phyloP scores from a whole-genome alignment of 2,329 filamentous ascomycete genomes.

The Cladobotryum mycophilum region DNA sequence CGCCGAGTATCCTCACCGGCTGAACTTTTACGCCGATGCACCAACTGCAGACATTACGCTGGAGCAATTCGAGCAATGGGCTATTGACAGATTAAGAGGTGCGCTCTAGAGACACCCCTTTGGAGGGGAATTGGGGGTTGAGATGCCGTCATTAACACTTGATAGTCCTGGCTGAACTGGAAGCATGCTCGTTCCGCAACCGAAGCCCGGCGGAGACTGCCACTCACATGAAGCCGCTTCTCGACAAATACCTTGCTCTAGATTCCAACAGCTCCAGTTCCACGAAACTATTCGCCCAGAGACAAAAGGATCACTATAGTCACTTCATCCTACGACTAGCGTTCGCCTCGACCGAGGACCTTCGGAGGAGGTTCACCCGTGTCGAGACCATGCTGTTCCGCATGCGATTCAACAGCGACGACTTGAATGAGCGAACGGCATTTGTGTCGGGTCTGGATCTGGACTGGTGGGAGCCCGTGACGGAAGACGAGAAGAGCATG shows the following conservation, averaged over 20 bases:
- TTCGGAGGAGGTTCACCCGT: conserved; percentile 77
- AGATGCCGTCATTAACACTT: neutral
- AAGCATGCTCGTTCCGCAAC: conserved; percentile 94
- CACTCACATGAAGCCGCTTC: conserved; percentile 74
- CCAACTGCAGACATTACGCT: conserved; percentile 92
- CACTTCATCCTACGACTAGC: conserved; percentile 95
- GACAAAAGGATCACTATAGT: conserved; percentile 93
- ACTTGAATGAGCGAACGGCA: conserved; percentile 60
- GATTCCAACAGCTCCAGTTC: conserved; percentile 63
- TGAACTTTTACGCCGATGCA: conserved; percentile 86
- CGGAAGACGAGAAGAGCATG: conserved; percentile 67
- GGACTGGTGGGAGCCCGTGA: conserved; percentile 84
- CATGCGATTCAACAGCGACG: conserved; percentile 72
- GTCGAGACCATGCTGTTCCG: conserved; percentile 88
- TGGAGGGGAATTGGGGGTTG: neutral
- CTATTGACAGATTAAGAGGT: conserved; percentile 84
- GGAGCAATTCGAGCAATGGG: conserved; percentile 98
- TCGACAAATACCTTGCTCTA: conserved; percentile 82
- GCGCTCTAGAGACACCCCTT: conserved; percentile 17
- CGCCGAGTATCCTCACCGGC: conserved; percentile 71
- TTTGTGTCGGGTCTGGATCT: conserved; percentile 76
- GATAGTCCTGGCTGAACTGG: conserved; percentile 76
- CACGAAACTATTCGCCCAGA: conserved; percentile 58
- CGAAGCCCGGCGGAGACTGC: conserved; percentile 75
- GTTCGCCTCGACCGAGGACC: conserved; percentile 85